Evolutionary conservation across 495 filamentous ascomycete genomes (phyloP).

Genomic region (Articulospora tetracladia): DNA sequence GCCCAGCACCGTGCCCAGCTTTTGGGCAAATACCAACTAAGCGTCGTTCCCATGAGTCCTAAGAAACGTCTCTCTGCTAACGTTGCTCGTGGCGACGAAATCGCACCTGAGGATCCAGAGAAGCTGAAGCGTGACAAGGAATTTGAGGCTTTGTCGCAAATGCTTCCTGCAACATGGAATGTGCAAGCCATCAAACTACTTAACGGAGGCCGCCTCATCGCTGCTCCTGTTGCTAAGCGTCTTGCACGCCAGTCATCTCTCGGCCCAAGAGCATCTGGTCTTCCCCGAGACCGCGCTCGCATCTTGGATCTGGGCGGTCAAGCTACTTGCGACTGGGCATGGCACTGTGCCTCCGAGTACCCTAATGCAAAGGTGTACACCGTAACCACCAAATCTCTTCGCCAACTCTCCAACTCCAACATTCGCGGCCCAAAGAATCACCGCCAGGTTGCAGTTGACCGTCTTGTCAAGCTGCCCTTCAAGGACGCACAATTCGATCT

Average conservation of each 20-base stretch:
- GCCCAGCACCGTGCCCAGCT: slow-evolving; percentile 67
- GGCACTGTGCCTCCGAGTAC: slow-evolving; percentile 83
- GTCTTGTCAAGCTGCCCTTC: slow-evolving; percentile 81
- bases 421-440: slow-evolving; percentile 86
- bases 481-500: slow-evolving; percentile 85
- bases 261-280: slow-evolving; percentile 34
- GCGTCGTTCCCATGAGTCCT: slow-evolving; percentile 48
- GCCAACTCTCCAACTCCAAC: slow-evolving; percentile 60
- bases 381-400: slow-evolving; percentile 63
- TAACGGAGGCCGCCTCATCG: slow-evolving; percentile 76
- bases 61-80: slow-evolving; percentile 57
- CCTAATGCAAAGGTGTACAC: slow-evolving; percentile 84
- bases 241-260: slow-evolving; percentile 48
- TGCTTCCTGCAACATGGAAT: slow-evolving; percentile 72
- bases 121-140: slow-evolving; percentile 72
- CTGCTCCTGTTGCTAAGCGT: slow-evolving; percentile 65
- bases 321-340: slow-evolving; percentile 87
- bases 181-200: slow-evolving; percentile 73
- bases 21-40: slow-evolving; percentile 70
- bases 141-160: slow-evolving; percentile 71
- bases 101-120: slow-evolving; percentile 49
- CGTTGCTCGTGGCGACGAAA: slow-evolving; percentile 52
- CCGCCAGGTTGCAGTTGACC: slow-evolving; percentile 67
- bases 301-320: slow-evolving; percentile 90
- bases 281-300: slow-evolving; percentile 48